Percentiles rank a stretch among this genome's conserved stretches.
Conservation (phyloP, 495 filamentous ascomycete genomes). For the Penicillium cosmopolitanum region DNA sequence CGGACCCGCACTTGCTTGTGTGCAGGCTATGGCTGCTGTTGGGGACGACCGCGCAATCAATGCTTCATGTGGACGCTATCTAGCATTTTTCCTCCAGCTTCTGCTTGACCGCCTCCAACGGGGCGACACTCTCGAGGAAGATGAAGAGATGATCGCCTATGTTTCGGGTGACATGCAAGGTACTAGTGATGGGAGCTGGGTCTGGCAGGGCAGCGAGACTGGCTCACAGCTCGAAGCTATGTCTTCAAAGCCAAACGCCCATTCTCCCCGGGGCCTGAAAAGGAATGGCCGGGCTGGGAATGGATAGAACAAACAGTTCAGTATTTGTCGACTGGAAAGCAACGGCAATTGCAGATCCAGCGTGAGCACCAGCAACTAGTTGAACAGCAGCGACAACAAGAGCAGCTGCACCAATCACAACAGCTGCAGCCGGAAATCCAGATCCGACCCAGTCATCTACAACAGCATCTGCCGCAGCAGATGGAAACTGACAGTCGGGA, state of each 20-base stretch:
- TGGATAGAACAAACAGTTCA: slow-evolving; percentile 54
- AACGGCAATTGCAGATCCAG: slow-evolving; percentile 17
- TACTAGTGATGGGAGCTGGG: slow-evolving; percentile 77
- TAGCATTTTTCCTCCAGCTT: slow-evolving; percentile 78
- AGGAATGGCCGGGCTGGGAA: slow-evolving; percentile 57
- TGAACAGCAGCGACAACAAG: background rate
- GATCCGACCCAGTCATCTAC: background rate
- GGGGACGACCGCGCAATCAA: slow-evolving; percentile 72
- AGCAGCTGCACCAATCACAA: background rate
- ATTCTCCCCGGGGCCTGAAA: slow-evolving; percentile 20
- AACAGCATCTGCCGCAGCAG: background rate
- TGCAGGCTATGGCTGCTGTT: slow-evolving; percentile 70
- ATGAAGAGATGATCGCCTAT: slow-evolving; percentile 91
- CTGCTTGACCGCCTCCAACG: slow-evolving; percentile 62
- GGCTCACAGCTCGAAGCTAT: slow-evolving; percentile 42
- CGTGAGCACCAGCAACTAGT: slow-evolving; percentile 16
- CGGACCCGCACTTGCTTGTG: slow-evolving; percentile 69
- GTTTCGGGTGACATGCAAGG: slow-evolving; percentile 90
- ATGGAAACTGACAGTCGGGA: slow-evolving; percentile 21
- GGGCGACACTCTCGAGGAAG: slow-evolving; percentile 61
- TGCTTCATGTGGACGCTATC: slow-evolving; percentile 76
- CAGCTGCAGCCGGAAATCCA: background rate
- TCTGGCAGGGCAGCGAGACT: slow-evolving; percentile 75
- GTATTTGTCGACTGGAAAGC: slow-evolving; percentile 49
- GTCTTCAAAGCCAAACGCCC: slow-evolving; percentile 18